These are phyloP conservation scores for Boletellus deceptivus DNA, from an alignment of 1,284 basidiomycete genomes.

Conservation along the genomic window DNA sequence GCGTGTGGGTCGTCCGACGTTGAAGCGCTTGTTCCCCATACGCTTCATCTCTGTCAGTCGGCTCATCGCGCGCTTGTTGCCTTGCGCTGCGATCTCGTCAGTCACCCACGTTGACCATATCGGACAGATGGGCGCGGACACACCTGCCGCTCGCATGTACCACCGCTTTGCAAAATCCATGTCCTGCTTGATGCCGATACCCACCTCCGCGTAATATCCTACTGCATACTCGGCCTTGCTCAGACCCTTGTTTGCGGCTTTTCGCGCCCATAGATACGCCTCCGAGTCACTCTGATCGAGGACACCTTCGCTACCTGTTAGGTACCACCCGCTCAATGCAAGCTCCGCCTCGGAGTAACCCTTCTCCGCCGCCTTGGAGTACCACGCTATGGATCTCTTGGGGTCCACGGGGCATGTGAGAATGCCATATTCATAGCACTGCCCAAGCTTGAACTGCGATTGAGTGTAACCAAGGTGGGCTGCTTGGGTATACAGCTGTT, in stretches of 20 bases:
- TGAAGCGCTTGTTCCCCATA: slow-evolving; percentile 67
- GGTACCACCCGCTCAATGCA: slow-evolving; percentile 96
- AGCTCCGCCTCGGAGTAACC: slow-evolving; percentile 94
- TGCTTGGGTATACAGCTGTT: slow-evolving; percentile 87
- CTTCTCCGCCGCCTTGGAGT: slow-evolving; percentile 96
- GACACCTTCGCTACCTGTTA: slow-evolving; percentile 93
- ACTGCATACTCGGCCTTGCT: slow-evolving; percentile 96
- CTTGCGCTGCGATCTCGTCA: slow-evolving; percentile 64
- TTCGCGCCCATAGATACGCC: slow-evolving; percentile 94
- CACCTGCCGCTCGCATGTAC: slow-evolving; percentile 98
- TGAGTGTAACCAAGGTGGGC: slow-evolving; percentile 93
- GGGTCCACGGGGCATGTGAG: slow-evolving; percentile 93
- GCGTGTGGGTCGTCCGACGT: slow-evolving; percentile 81
- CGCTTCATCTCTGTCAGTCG: slow-evolving; percentile 90
- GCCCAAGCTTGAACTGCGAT: slow-evolving; percentile 93
- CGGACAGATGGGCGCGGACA: slow-evolving; percentile 31
- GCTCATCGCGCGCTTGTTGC: slow-evolving; percentile 93
- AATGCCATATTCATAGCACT: slow-evolving; percentile 91
- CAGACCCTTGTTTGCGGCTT: slow-evolving; percentile 90
- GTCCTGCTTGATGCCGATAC: slow-evolving; percentile 96
- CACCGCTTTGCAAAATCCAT: slow-evolving; percentile 95
- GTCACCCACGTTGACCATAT: neutral
- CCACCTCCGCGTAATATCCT: slow-evolving; percentile 96
- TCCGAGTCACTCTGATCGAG: slow-evolving; percentile 97
- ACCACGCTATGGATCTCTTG: slow-evolving; percentile 94